A percentile compares a stretch with the other conserved stretches of the same genome.
Conservation (phyloP, 257 asterid species). For the Gentiana dahurica region DNA sequence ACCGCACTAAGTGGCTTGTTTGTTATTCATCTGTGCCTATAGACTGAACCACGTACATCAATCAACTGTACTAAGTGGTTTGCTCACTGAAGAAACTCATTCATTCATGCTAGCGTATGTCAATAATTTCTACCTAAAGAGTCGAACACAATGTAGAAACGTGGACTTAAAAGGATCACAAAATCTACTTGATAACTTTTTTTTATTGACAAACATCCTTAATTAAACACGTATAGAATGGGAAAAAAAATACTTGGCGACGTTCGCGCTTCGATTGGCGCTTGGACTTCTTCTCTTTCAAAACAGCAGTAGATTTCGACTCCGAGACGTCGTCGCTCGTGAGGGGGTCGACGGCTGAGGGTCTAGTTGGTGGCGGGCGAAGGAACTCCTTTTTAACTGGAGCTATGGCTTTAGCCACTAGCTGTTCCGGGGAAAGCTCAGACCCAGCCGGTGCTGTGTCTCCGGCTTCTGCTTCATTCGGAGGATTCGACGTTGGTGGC, state of each 20-base stretch:
- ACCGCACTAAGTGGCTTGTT: too few relatives aligned
- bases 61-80: too few relatives aligned
- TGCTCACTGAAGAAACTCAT: too few relatives aligned
- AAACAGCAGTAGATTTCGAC: slow-evolving; percentile 27
- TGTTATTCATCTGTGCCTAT: too few relatives aligned
- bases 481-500: slow-evolving; percentile 1
- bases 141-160: too few relatives aligned
- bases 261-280: slow-evolving; percentile 95
- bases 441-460: neutral
- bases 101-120: too few relatives aligned
- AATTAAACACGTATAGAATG: neutral
- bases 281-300: slow-evolving; percentile 82
- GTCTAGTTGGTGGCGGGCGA: slow-evolving; percentile 51
- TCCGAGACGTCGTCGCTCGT: slow-evolving; percentile 20
- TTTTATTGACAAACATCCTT: neutral
- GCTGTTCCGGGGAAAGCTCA: slow-evolving; percentile 40
- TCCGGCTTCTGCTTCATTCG: slow-evolving; percentile 4
- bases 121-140: too few relatives aligned
- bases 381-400: slow-evolving; percentile 72
- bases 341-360: neutral
- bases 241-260: slow-evolving; percentile 33
- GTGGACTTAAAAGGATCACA: too few relatives aligned
- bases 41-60: too few relatives aligned
- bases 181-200: too few relatives aligned
- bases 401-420: slow-evolving; percentile 75